phyloP scores from a whole-genome alignment of 2,329 filamentous ascomycete species.

The Ophiostoma sp. region DNA sequence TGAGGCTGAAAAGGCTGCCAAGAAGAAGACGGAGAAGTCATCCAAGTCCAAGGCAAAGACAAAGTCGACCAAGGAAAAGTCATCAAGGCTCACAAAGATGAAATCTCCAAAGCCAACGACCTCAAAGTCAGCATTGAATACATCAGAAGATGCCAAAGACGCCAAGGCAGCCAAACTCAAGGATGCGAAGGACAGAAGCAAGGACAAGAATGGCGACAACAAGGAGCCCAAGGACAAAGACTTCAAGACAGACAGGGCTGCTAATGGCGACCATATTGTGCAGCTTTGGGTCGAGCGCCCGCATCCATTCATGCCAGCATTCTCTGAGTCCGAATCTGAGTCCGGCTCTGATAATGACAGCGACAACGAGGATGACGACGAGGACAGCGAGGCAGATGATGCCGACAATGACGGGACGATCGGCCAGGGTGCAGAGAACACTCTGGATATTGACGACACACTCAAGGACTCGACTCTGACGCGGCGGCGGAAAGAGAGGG shows the following conservation, averaged over 20 bases:
- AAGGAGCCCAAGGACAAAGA: neutral
- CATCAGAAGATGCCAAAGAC: neutral
- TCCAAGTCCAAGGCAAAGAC: neutral
- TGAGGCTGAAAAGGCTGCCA: neutral
- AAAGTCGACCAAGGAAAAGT: neutral
- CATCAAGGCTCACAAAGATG: neutral
- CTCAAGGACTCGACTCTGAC: conserved; percentile 13
- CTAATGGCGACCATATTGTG: conserved; percentile 8
- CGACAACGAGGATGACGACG: neutral
- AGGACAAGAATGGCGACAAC: neutral
- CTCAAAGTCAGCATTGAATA: neutral
- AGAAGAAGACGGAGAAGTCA: neutral
- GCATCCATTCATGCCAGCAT: conserved; percentile 7
- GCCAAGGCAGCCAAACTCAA: neutral
- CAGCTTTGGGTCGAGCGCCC: conserved; percentile 17
- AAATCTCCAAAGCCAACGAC: neutral
- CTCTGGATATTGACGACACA: conserved; percentile 14
- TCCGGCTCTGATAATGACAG: neutral
- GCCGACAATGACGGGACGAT: neutral
- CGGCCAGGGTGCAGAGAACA: conserved; percentile 9
- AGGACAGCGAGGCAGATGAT: neutral
- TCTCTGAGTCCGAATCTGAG: neutral
- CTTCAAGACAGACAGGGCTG: neutral
- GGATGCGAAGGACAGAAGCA: neutral
- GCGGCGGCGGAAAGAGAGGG: neutral